Evolutionary conservation across 257 asterid genomes (phyloP), one percentile per base, ranked within the genome.

Genomic region (Marsdenia floribunda): DNA sequence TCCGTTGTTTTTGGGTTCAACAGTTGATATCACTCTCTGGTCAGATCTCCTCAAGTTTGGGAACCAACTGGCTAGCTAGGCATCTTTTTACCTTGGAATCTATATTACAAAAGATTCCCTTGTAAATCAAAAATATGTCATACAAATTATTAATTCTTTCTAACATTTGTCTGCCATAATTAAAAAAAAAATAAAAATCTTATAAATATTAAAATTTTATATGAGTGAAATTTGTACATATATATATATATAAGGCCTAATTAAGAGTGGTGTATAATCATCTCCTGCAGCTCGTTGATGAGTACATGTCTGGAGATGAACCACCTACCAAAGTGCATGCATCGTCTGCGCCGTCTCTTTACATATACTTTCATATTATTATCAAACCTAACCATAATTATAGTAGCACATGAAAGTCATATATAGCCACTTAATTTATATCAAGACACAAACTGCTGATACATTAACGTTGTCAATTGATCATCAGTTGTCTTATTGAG

Each of bases 1-100:
- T 15, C 69, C 69, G 19, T 35, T 63, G 69, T 63, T 35, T 63
- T 63, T 33, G 69, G 69, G 46, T 35, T 63, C 22, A 63, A 63
- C 69, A 63, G 69, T 63, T 14, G 69, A 15, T 33, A 63, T 63
- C 69, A 63, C 46, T 63, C 22, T 2, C 13, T 5, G 69, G 13
- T 63, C 38, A 35, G 47, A 33, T 33, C 19, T 63, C 69, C 69
- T 5, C 69, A 63, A 16, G 24, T 3, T 3, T 63, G 46, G 69
- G 69, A 63, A 35, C 47, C 69, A 63, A 63, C 69, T 16, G 38
- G 11, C 1, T 16, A 33, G 13, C 3, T 0, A n/a, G 6, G 40
- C 40, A 60, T 60, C 67, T 26, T 60, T 26, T 26, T 26, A 8
- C 22, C 22, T 35, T 63, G 47, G 47, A 63, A 26, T 63, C 69